Percentiles rank a stretch among this genome's conserved stretches.
phyloP scores from a whole-genome alignment of 179 eudicot species.

The Camellia oleifera region DNA sequence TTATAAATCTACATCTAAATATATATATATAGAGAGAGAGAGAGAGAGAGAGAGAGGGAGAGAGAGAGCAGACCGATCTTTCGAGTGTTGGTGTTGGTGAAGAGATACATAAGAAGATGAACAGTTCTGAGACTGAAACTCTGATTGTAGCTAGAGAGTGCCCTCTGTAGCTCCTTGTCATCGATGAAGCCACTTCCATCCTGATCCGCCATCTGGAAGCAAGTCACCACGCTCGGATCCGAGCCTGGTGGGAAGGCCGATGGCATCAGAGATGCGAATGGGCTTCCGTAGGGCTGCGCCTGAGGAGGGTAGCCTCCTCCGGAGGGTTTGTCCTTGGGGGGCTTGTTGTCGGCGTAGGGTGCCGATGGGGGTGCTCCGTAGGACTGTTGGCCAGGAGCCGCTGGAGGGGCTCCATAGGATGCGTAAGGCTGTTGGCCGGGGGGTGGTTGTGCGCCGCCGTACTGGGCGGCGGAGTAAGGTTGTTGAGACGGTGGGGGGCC shows the following conservation, averaged over 20 bases:
- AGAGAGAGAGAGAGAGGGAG: background rate
- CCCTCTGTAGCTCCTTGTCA: conserved; percentile 80
- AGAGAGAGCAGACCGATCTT: conserved; percentile 50
- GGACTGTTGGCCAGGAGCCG: background rate
- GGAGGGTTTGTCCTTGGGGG: conserved; percentile 14
- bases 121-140: conserved; percentile 80
- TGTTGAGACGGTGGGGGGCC: conserved; percentile 24
- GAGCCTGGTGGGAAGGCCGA: conserved; percentile 91
- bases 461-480: conserved; percentile 20
- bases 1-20: no score
- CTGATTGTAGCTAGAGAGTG: conserved; percentile 68
- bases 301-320: conserved; percentile 9
- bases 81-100: conserved; percentile 61
- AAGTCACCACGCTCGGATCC: conserved; percentile 66
- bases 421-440: background rate
- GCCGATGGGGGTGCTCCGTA: conserved; percentile 8
- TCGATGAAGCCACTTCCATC: conserved; percentile 87
- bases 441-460: conserved; percentile 4
- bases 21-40: no score
- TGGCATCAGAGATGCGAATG: conserved; percentile 65
- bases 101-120: conserved; percentile 76
- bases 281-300: conserved; percentile 31
- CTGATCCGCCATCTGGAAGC: conserved; percentile 75
- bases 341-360: conserved; percentile 7
- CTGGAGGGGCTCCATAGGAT: conserved; percentile 9